A percentile compares a stretch with the other conserved stretches of the same genome.
These are phyloP conservation scores for Globisporangium abappressorium DNA, from an alignment of 352 stramenopile species.

Conservation along the genomic window DNA sequence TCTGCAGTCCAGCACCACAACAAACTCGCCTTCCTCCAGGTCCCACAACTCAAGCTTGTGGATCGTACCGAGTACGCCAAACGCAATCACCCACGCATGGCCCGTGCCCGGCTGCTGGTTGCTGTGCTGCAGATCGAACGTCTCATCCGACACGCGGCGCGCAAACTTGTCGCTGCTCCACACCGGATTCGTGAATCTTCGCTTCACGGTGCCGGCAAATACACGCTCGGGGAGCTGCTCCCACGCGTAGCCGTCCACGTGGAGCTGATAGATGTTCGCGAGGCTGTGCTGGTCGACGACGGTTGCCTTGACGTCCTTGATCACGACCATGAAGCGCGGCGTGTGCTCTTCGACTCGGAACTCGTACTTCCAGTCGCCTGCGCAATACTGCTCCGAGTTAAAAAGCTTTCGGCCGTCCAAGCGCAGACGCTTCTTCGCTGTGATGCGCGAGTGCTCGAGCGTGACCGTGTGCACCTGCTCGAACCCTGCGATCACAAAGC, in stretches of 20 bases:
- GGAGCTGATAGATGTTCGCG: conserved; percentile 69
- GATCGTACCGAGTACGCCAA: conserved; percentile 66
- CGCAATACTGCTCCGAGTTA: conserved; percentile 66
- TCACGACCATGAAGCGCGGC: conserved; percentile 54
- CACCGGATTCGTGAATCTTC: conserved; percentile 35
- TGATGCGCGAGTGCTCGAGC: conserved; percentile 81
- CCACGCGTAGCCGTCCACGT: conserved; percentile 61
- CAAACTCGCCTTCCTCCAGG: conserved; percentile 66
- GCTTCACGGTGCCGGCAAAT: conserved; percentile 25
- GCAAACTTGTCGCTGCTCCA: conserved; percentile 83
- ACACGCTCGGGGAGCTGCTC: conserved; percentile 61
- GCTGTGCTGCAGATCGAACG: conserved; percentile 36
- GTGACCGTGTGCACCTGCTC: conserved; percentile 83
- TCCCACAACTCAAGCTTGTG: conserved; percentile 79
- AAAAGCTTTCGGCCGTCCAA: conserved; percentile 74
- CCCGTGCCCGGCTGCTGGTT: conserved; percentile 44
- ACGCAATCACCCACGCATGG: conserved; percentile 80
- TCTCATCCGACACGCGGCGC: conserved; percentile 57
- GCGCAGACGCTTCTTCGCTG: conserved; percentile 79
- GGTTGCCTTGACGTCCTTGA: conserved; percentile 70
- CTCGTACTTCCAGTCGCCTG: conserved; percentile 75
- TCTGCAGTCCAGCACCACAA: conserved; percentile 72
- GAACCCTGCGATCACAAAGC: conserved; percentile 71
- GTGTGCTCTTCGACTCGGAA: conserved; percentile 46
- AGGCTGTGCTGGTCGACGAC: conserved; percentile 69